Evolutionary conservation across 169 alveolate species (phyloP).

Genomic region (Sarcocystis neurona): DNA sequence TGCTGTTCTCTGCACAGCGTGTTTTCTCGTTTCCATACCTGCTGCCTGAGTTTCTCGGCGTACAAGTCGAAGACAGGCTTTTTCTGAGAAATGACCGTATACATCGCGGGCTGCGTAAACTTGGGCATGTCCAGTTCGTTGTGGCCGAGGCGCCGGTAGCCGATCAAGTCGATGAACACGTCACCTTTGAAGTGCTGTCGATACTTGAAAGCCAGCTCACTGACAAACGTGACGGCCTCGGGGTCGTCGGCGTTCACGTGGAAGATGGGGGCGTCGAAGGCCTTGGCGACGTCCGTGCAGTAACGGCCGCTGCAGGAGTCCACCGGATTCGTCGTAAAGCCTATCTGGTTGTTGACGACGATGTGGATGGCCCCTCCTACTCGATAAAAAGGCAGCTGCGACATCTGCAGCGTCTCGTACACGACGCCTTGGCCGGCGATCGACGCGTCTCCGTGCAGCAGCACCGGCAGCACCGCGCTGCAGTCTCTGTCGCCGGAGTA

Average conservation of each 20-base stretch:
- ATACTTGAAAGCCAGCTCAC: slow-evolving; percentile 88
- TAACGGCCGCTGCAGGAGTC: slow-evolving; percentile 88
- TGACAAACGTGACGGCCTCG: slow-evolving; percentile 89
- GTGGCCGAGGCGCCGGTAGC: slow-evolving; percentile 92
- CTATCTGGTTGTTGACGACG: slow-evolving; percentile 93
- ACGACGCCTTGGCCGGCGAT: slow-evolving; percentile 95
- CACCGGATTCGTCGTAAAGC: slow-evolving; percentile 93
- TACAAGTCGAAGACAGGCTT: slow-evolving; percentile 81
- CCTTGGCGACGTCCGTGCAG: slow-evolving; percentile 90
- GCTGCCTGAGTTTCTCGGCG: slow-evolving; percentile 77
- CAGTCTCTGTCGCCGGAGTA: slow-evolving; percentile 70
- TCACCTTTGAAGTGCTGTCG: slow-evolving; percentile 87
- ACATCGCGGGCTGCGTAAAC: slow-evolving; percentile 93
- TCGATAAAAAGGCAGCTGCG: slow-evolving; percentile 82
- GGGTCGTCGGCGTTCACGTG: slow-evolving; percentile 95
- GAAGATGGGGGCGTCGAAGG: slow-evolving; percentile 91
- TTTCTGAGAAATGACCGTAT: slow-evolving; percentile 82
- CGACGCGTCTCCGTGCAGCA: slow-evolving; percentile 96
- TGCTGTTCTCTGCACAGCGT: too few relatives aligned
- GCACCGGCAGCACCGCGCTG: slow-evolving; percentile 79
- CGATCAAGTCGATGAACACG: slow-evolving; percentile 90
- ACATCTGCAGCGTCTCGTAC: slow-evolving; percentile 92
- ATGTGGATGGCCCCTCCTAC: slow-evolving; percentile 63
- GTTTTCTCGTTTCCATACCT: slow-evolving; percentile 39
- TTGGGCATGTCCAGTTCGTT: slow-evolving; percentile 95